Evolutionary conservation across 257 asterid genomes (phyloP), one percentile per base, ranked within the genome.

Genomic region (Solanum piurae): DNA sequence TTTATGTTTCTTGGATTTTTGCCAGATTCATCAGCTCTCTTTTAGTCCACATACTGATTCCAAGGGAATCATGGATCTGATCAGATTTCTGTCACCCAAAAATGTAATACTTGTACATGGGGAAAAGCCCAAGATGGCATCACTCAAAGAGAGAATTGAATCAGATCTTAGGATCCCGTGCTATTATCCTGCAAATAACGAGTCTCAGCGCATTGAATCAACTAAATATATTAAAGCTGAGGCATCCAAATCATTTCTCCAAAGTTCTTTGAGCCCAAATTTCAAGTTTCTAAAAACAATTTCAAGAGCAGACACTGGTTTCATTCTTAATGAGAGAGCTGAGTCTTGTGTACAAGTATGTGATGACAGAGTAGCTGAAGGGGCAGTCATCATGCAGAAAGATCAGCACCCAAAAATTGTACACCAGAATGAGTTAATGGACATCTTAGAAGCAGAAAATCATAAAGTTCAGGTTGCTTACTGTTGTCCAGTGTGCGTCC

Each of bases 21-120:
- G 89, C 83, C 94, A 92, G 93, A 89, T 88, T 86, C 92, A 88
- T 90, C 93, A 89, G 87, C 84, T 92, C 72, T 88, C 92, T 38
- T 97, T 97, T 88, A 97, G 99, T 90, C 96, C 97, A 52, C 99
- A 97, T 87, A 95, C 98, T 23, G 98, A 97, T 87, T 95, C 96
- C 89, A 95, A 95, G 92, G 99, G 99, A 91, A 97, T 97, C 84
- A 91, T 95, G 95, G 99, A 97, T 92, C 95, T 97, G 33, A 74
- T 97, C 64, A 94, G 90, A 89, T 97, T 95, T 90, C 96, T 97
- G 23, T 93, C 94, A 44, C 99, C 99, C 33, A 95, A 96, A 90
- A 93, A 96, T 72, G 98, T 95, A 80, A 89, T 94, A 64, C 98
- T 96, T 62, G 98, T 96, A 33, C 98, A 94, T 84, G 98, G 98